These are phyloP conservation scores for Dictyostelium intermedium DNA, from an alignment of 78 protist genomes.

Conservation along the genomic window DNA sequence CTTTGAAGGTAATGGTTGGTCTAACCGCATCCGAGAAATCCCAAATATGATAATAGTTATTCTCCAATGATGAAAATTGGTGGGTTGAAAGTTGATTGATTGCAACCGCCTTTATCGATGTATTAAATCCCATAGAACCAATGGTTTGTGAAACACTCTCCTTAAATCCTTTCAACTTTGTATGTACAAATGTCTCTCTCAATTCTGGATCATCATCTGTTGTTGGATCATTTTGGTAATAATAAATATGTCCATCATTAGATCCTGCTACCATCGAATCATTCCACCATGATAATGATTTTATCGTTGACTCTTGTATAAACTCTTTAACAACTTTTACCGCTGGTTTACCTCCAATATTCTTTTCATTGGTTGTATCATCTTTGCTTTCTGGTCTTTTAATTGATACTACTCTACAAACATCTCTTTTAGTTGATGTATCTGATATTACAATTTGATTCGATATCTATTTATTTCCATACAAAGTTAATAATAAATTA, in stretches of 20 bases:
- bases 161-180: constrained; percentile 52
- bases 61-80: constrained; percentile 38
- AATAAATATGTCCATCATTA: constrained; percentile 60
- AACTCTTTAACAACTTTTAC: constrained; percentile 14
- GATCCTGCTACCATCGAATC: constrained; percentile 20
- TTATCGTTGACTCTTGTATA: constrained; percentile 23
- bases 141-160: neutral
- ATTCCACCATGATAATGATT: constrained; percentile 31
- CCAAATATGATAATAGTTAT: constrained; percentile 60
- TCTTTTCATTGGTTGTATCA: neutral
- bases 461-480: too few species aligned
- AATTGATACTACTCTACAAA: constrained; percentile 18
- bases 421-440: constrained; percentile 67
- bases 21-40: constrained; percentile 58
- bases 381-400: neutral
- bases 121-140: constrained; percentile 2
- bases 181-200: constrained; percentile 35
- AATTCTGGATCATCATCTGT: neutral
- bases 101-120: constrained; percentile 3
- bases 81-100: neutral
- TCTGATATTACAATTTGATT: constrained; percentile 57
- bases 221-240: constrained; percentile 42
- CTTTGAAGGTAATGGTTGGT: constrained; percentile 48
- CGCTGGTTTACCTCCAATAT: neutral
- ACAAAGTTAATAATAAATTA: too few species aligned